Percentiles rank a stretch among this genome's conserved stretches.
These are phyloP conservation scores for Angomonas deanei DNA, from an alignment of 208 protist species.

Conservation along the genomic window DNA sequence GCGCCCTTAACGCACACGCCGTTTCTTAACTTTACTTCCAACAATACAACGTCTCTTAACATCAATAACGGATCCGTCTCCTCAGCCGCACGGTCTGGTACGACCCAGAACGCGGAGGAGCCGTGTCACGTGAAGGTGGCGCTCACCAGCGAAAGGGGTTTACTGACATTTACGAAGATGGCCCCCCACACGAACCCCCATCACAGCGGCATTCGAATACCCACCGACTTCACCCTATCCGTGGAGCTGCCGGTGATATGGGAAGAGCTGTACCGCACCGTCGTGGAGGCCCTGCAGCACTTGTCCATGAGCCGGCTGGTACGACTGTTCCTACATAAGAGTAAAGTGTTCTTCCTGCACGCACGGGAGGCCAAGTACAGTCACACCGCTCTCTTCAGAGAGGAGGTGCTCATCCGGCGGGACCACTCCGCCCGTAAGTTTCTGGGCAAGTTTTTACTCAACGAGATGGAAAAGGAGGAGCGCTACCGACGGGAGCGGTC, in stretches of 20 bases:
- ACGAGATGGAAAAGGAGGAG: constrained; percentile 19
- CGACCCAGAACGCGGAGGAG: neutral
- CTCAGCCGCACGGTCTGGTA: too few species aligned
- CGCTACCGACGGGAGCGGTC: neutral
- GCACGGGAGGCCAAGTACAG: constrained; percentile 2
- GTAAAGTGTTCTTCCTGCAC: constrained; percentile 6
- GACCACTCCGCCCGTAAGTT: constrained; percentile 34
- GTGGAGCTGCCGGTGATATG: constrained; percentile 27
- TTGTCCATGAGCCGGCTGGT: constrained; percentile 49
- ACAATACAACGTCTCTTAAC: too few species aligned
- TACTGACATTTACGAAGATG: neutral
- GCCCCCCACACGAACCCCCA: neutral
- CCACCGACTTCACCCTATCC: constrained; percentile 9
- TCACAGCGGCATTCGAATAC: neutral
- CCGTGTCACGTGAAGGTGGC: neutral
- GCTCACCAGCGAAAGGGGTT: neutral
- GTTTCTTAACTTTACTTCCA: constrained; percentile 1
- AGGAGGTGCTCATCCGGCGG: constrained; percentile 27
- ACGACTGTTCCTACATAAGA: constrained; percentile 38
- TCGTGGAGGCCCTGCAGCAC: constrained; percentile 66
- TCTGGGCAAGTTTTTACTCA: constrained; percentile 17
- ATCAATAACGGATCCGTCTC: too few species aligned
- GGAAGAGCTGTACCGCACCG: constrained; percentile 26
- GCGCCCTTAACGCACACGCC: neutral
- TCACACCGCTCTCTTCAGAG: constrained; percentile 24